These are phyloP conservation scores for Antitrichia curtipendula DNA, from an alignment of 225 moss, liverwort and hornwort genomes.

Conservation along the genomic window DNA sequence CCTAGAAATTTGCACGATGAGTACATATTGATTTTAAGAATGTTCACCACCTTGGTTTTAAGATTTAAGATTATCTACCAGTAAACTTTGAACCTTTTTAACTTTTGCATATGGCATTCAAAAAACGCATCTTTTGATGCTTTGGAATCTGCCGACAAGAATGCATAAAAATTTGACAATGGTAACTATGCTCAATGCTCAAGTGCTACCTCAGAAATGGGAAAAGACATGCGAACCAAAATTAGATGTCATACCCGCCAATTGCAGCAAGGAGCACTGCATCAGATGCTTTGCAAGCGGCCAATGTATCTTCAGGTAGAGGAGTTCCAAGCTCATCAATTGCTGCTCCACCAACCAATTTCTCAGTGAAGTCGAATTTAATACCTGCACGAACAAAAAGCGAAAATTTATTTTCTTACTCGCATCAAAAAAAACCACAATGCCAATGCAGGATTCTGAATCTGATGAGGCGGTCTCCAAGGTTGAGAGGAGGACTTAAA, in stretches of 20 bases:
- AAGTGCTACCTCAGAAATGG: not conserved
- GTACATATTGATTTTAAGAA: not conserved
- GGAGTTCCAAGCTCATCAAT: constrained; percentile 76
- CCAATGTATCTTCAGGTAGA: constrained; percentile 73
- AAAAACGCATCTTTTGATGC: not conserved
- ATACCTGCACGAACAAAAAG: constrained; percentile 28
- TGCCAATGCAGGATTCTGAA: not conserved
- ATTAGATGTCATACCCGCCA: constrained; percentile 56
- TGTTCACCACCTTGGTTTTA: not conserved
- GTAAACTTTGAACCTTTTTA: not conserved
- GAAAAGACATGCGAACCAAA: not conserved
- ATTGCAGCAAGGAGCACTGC: constrained; percentile 92
- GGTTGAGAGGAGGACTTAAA: not conserved
- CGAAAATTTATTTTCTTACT: not conserved
- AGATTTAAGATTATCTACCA: not conserved
- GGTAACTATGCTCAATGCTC: not conserved
- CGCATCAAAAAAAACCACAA: not conserved
- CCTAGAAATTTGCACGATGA: not conserved
- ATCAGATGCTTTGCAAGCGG: constrained; percentile 59
- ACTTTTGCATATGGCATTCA: not conserved
- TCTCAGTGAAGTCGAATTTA: constrained; percentile 67
- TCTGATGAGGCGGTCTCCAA: not conserved
- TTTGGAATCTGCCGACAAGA: not conserved
- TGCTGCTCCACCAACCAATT: constrained; percentile 89
- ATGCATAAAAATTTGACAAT: not conserved